Conservation (phyloP, 805 yeast species). For the Wickerhamomyces canadensis region DNA sequence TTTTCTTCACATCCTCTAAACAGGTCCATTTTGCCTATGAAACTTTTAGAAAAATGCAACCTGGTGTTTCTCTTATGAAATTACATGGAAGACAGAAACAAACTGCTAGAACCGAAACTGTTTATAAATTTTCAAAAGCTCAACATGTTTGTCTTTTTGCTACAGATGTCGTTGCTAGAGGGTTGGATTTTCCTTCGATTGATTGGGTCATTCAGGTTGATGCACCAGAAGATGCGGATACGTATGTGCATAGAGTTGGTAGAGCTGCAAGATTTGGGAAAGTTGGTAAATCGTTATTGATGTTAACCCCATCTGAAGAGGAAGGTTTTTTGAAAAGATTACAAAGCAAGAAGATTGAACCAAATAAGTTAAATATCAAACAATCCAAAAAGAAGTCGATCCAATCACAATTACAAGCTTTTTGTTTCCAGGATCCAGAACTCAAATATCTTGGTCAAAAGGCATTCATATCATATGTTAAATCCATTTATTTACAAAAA, state of each 20-base stretch:
- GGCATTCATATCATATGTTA: constrained; percentile 87
- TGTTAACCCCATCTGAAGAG: constrained; percentile 82
- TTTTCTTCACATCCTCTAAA: constrained; percentile 68
- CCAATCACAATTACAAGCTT: constrained; percentile 77
- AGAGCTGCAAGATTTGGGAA: constrained; percentile 92
- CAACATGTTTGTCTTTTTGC: constrained; percentile 76
- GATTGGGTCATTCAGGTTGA: constrained; percentile 90
- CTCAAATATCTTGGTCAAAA: constrained; percentile 92
- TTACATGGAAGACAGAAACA: constrained; percentile 88
- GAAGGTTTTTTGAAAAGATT: constrained; percentile 66
- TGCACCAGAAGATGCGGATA: constrained; percentile 90
- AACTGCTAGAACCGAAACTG: constrained; percentile 71
- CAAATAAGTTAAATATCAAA: constrained; percentile 68
- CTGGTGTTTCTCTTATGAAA: constrained; percentile 48
- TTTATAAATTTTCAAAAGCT: constrained; percentile 41
- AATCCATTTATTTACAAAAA: constrained; percentile 78
- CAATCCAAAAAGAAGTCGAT: constrained; percentile 68
- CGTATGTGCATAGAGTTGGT: constrained; percentile 92
- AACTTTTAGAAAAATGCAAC: constrained; percentile 24
- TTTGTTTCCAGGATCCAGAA: constrained; percentile 88
- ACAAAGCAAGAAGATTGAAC: constrained; percentile 56
- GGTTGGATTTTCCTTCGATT: constrained; percentile 92
- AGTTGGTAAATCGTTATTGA: constrained; percentile 76
- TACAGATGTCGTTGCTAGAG: constrained; percentile 97
- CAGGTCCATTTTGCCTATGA: constrained; percentile 37